phyloP scores from a whole-genome alignment of 257 asterid species.

The Datura wrightii region DNA sequence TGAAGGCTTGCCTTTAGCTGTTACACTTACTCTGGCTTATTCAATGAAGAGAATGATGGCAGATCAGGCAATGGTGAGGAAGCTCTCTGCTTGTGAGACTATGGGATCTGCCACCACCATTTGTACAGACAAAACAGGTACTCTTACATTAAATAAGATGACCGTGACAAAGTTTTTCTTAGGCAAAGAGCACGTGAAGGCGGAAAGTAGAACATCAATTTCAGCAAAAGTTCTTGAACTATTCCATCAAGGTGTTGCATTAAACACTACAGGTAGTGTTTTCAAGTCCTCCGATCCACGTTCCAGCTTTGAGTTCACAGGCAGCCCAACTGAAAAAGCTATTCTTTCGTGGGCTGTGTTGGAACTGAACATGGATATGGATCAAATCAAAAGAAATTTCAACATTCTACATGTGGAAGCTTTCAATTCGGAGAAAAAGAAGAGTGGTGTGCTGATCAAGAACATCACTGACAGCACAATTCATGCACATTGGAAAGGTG shows the following conservation, averaged over 20 bases:
- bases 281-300: constrained; percentile 27
- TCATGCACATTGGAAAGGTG: constrained; percentile 84
- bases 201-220: constrained; percentile 24
- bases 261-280: constrained; percentile 60
- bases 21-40: constrained; percentile 63
- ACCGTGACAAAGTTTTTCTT: constrained; percentile 51
- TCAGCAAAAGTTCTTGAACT: constrained; percentile 37
- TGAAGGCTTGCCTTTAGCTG: constrained; percentile 62
- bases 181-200: constrained; percentile 38
- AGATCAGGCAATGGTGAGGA: constrained; percentile 63
- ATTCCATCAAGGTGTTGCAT: constrained; percentile 51
- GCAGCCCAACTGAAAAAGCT: constrained; percentile 92
- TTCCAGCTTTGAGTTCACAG: constrained; percentile 56
- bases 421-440: constrained; percentile 80
- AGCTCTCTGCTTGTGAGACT: constrained; percentile 60
- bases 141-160: constrained; percentile 57
- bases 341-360: constrained; percentile 75
- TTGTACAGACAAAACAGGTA: constrained; percentile 61
- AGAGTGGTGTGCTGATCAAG: constrained; percentile 62
- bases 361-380: constrained; percentile 63
- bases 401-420: constrained; percentile 60
- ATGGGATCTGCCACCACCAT: constrained; percentile 65
- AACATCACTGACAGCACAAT: constrained; percentile 39
- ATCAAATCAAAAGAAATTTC: constrained; percentile 42
- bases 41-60: constrained; percentile 67